Conservation (phyloP, 2,329 filamentous ascomycete species). For the Calonectria pteridis region DNA sequence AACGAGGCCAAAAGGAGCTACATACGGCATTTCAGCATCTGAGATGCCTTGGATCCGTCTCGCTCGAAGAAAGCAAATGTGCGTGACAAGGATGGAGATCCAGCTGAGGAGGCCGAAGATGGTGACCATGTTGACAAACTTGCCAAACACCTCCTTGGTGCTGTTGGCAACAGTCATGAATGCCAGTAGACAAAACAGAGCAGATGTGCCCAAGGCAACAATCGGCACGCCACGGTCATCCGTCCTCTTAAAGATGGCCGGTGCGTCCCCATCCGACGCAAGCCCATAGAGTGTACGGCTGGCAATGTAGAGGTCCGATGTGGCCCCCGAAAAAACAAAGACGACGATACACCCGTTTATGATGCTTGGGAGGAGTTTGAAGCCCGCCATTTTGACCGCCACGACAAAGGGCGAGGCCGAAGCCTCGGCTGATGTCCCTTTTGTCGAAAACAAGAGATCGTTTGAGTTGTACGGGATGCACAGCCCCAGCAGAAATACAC, state of each 20-base stretch:
- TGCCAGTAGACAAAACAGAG: slow-evolving; percentile 74
- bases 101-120: slow-evolving; percentile 76
- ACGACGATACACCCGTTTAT: slow-evolving; percentile 80
- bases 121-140: slow-evolving; percentile 76
- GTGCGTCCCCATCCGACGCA: slow-evolving; percentile 78
- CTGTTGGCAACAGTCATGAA: slow-evolving; percentile 74
- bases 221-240: slow-evolving; percentile 79
- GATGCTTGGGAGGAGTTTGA: slow-evolving; percentile 74
- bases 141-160: slow-evolving; percentile 68
- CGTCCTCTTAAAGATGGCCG: slow-evolving; percentile 77
- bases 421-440: slow-evolving; percentile 45
- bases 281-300: slow-evolving; percentile 80
- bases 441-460: slow-evolving; percentile 70
- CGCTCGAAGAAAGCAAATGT: slow-evolving; percentile 75
- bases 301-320: slow-evolving; percentile 83
- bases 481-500: slow-evolving; percentile 81
- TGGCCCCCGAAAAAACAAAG: slow-evolving; percentile 82
- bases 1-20: slow-evolving; percentile 76
- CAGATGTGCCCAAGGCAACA: slow-evolving; percentile 71
- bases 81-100: slow-evolving; percentile 76
- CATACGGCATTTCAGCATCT: slow-evolving; percentile 69
- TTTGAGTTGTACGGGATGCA: slow-evolving; percentile 77
- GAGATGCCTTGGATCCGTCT: slow-evolving; percentile 71
- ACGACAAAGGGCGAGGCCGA: slow-evolving; percentile 79
- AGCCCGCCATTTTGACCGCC: slow-evolving; percentile 74